Base-by-base conservation (phyloP, 2,329 filamentous ascomycete genomes). In the Fusarium brachygibbosum region DNA sequence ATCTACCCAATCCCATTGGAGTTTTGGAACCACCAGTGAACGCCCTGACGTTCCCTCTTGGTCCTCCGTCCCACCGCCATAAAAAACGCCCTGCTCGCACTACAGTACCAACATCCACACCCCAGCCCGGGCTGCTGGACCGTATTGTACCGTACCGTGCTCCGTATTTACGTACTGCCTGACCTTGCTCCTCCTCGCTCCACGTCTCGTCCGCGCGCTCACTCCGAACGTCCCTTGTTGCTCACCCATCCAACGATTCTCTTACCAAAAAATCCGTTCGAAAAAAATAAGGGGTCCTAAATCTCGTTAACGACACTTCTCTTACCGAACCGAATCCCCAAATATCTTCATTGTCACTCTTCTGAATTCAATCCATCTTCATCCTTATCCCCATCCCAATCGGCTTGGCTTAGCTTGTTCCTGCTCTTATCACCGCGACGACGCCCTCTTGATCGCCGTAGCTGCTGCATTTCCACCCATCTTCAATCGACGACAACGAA, bases 1-100 rank as follows among this genome's bases (percentile, higher is more conserved):
- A 23, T 16, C 21, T 8, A 21, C 17, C 41, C 41, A 28, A 8
- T 51, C n/a, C 46, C 34, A 25, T 51, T 51, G 34, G 48, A 28
- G 48, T 40, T 23, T 38, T 51, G 23, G 34, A 74, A 70, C 74
- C 70, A 44, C 29, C 40, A 25, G 41, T 25, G 12, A 72, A 49
- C 28, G 44, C 19, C 49, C 46, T 51, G 28, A 37, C 44, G 51
- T 40, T 44, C 50, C 59, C 56, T 42, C 61, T 64, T 56, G 56
- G 56, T 57, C 46, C 51, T 66, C 61, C 71, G 70, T 77, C 68
- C 72, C 70, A 74, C 75, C 67, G 71, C 75, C 66, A 67, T 64
- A 37, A 69, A 63, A 68, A 65, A 66, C 67, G 68, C 66, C 58
- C 62, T 59, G 42, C 54, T 48, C 55, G 49, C 65, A 58, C 52